Evolutionary conservation across 139 green algal species (phyloP).

Genomic region (Ettlia oleoabundans): DNA sequence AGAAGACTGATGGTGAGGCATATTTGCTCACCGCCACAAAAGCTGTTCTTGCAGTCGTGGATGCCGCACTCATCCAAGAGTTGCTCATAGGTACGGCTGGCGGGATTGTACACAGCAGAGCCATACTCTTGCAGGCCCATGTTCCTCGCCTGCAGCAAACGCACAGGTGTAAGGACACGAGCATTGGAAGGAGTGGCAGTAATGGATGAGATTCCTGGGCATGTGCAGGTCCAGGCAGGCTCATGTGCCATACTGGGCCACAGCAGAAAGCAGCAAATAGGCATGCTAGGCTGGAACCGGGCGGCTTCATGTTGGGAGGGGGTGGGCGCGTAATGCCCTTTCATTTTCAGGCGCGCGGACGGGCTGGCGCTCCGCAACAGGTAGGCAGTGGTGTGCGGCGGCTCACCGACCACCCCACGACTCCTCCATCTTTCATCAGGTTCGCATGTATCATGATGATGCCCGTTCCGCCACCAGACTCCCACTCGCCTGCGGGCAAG

Average conservation of each 20-base stretch:
- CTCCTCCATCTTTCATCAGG: neutral
- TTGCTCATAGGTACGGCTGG: neutral
- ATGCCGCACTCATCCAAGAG: neutral
- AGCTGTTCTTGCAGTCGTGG: conserved; percentile 19
- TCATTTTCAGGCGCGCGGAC: neutral
- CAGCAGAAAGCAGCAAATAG: no score
- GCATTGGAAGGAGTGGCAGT: no score
- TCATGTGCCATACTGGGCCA: no score
- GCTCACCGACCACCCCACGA: conserved; percentile 25
- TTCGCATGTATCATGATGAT: conserved; percentile 21
- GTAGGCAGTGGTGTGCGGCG: no score
- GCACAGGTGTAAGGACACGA: neutral
- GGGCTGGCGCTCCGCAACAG: neutral
- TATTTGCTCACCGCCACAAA: neutral
- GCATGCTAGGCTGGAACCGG: no score
- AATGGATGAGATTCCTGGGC: no score
- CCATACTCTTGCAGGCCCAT: conserved; percentile 14
- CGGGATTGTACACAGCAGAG: neutral
- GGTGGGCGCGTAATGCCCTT: no score
- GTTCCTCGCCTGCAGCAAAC: neutral
- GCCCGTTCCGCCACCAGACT: neutral
- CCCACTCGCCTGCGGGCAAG: neutral
- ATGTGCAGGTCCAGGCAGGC: neutral
- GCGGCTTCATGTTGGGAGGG: no score
- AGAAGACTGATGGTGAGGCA: no score